Conservation (phyloP, 73 alveolate species). For the Tetrahymena elliotti region DNA sequence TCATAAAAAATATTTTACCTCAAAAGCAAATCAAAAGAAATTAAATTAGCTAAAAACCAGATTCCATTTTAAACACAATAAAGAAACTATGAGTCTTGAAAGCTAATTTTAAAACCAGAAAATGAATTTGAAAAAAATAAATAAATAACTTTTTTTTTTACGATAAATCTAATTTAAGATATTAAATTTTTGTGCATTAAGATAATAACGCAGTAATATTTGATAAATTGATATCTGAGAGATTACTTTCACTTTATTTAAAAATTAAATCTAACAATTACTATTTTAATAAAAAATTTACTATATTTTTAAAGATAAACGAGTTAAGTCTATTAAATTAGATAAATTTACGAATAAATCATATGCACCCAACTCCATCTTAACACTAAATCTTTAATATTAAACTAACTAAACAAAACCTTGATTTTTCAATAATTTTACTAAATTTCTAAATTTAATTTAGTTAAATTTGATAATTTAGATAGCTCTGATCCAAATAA, state of each 20-base stretch:
- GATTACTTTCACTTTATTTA: background rate
- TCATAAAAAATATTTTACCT: background rate
- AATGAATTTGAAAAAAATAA: no score
- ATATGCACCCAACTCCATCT: background rate
- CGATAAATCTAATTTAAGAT: background rate
- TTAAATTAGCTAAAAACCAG: no score
- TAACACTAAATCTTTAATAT: background rate
- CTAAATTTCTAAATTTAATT: background rate
- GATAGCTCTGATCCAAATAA: background rate
- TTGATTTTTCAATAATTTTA: no score
- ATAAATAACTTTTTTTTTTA: no score
- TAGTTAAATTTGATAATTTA: no score
- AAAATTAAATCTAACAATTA: no score
- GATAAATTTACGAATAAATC: background rate
- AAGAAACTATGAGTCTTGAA: background rate
- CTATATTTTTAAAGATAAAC: background rate
- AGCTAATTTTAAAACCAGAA: background rate
- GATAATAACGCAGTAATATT: background rate
- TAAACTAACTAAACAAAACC: background rate
- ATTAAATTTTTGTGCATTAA: background rate
- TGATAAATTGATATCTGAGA: background rate
- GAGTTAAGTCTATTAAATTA: no score
- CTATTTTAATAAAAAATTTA: no score
- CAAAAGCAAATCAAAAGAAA: background rate
- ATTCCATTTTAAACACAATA: background rate